Evolutionary conservation across 345 rosid species (phyloP).

Genomic region (Citrus medica): DNA sequence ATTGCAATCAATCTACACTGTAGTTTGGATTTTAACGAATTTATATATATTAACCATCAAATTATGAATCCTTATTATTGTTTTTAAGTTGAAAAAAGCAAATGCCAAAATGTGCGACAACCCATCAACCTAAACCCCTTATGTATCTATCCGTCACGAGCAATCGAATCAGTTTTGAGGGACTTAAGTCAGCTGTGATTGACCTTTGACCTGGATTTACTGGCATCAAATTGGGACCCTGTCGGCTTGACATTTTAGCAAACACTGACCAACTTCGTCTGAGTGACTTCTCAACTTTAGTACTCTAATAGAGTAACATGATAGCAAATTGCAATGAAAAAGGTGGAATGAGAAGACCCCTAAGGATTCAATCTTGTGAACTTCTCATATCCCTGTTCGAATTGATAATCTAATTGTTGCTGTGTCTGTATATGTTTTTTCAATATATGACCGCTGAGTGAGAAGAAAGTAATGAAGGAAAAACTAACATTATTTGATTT

Average conservation of each 20-base stretch:
- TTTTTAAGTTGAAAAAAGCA: not conserved
- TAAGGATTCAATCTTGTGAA: not conserved
- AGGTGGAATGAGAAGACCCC: not conserved
- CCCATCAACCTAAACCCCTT: too few species aligned
- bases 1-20: not conserved
- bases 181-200: too few species aligned
- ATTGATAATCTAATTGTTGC: not conserved
- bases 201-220: too few species aligned
- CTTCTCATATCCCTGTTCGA: not conserved
- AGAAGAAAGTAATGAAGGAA: not conserved
- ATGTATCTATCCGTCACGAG: too few species aligned
- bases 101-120: not conserved
- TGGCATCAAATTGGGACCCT: too few species aligned
- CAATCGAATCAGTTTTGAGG: too few species aligned
- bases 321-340: not conserved
- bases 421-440: too few species aligned
- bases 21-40: not conserved
- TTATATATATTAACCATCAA: not conserved
- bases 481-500: too few species aligned
- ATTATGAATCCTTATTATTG: not conserved
- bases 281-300: not conserved
- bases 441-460: not conserved
- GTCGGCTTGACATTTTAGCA: too few species aligned
- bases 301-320: not conserved
- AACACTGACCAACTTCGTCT: too few species aligned